A percentile compares a stretch with the other conserved stretches of the same genome.
Evolutionary conservation across 768 basidiomycete species (phyloP).

Genomic region (Fibroporia radiculosa): DNA sequence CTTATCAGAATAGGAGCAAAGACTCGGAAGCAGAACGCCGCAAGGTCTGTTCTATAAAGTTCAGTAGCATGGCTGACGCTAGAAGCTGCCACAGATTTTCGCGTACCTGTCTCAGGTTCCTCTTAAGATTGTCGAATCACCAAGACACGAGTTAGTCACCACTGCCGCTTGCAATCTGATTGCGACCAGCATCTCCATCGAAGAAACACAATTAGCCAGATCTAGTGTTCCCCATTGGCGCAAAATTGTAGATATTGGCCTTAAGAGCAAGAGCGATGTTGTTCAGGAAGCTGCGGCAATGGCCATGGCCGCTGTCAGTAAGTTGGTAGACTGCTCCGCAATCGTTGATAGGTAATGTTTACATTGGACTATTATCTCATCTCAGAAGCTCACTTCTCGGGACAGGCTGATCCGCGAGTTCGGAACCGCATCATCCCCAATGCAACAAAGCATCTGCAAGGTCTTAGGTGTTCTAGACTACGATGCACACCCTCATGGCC

Average conservation of each 20-base stretch:
- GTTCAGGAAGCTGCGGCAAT: conserved; percentile 76
- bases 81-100: conserved; percentile 48
- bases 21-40: conserved; percentile 18
- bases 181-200: conserved; percentile 50
- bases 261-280: conserved; percentile 53
- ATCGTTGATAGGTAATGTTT: conserved; percentile 66
- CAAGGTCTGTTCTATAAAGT: conserved; percentile 35
- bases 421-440: conserved; percentile 36
- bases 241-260: conserved; percentile 57
- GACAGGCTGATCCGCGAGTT: conserved; percentile 62
- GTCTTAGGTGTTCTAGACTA: conserved; percentile 68
- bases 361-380: conserved; percentile 6
- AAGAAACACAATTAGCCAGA: conserved; percentile 36
- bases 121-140: conserved; percentile 48
- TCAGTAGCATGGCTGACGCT: background rate
- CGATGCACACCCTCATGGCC: conserved; percentile 41
- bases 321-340: conserved; percentile 53
- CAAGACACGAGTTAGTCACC: conserved; percentile 66
- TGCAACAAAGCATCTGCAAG: conserved; percentile 70
- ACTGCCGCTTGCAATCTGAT: conserved; percentile 69
- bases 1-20: conserved; percentile 30
- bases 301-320: conserved; percentile 65
- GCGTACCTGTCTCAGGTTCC: conserved; percentile 48
- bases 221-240: conserved; percentile 51
- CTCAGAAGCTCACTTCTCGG: conserved; percentile 1